phyloP scores from a whole-genome alignment of 2,329 filamentous ascomycete genomes.

The Diaporthe ilicicola region DNA sequence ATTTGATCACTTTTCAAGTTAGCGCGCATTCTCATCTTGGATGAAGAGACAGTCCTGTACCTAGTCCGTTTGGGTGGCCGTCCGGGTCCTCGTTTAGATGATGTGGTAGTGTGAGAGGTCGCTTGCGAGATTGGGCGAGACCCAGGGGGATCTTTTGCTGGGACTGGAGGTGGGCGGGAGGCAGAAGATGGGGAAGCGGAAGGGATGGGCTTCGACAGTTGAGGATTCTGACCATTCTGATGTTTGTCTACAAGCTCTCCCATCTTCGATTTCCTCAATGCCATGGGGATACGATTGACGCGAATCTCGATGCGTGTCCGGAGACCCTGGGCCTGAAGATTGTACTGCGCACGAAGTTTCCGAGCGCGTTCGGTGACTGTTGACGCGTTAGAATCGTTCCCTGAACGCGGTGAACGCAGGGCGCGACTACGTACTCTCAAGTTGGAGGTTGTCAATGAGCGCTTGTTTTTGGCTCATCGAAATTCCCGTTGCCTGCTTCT shows the following conservation, averaged over 20 bases:
- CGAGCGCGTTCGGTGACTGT: slow-evolving; percentile 87
- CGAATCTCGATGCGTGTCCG: slow-evolving; percentile 89
- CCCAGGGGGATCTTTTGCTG: slow-evolving; percentile 55
- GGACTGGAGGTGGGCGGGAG: slow-evolving; percentile 55
- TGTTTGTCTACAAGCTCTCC: slow-evolving; percentile 67
- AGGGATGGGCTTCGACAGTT: slow-evolving; percentile 53
- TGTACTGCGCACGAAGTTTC: slow-evolving; percentile 88
- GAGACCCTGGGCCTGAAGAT: slow-evolving; percentile 85
- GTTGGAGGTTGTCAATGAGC: slow-evolving; percentile 86
- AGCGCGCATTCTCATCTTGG: slow-evolving; percentile 37
- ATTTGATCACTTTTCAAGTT: slow-evolving; percentile 65
- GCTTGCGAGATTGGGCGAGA: slow-evolving; percentile 21
- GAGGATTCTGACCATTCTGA: slow-evolving; percentile 29
- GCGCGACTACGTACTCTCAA: slow-evolving; percentile 73
- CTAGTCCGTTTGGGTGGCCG: slow-evolving; percentile 58
- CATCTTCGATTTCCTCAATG: slow-evolving; percentile 82
- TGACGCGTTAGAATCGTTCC: slow-evolving; percentile 32
- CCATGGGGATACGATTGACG: slow-evolving; percentile 87
- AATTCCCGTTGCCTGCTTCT: slow-evolving; percentile 68
- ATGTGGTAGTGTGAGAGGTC: slow-evolving; percentile 24
- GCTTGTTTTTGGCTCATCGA: slow-evolving; percentile 82
- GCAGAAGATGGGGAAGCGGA: slow-evolving; percentile 38
- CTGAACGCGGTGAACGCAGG: background rate
- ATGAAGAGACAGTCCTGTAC: slow-evolving; percentile 47
- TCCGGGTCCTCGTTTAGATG: slow-evolving; percentile 32